phyloP scores from a whole-genome alignment of 805 yeast genomes.

The Wickerhamomyces subpelliculosus region DNA sequence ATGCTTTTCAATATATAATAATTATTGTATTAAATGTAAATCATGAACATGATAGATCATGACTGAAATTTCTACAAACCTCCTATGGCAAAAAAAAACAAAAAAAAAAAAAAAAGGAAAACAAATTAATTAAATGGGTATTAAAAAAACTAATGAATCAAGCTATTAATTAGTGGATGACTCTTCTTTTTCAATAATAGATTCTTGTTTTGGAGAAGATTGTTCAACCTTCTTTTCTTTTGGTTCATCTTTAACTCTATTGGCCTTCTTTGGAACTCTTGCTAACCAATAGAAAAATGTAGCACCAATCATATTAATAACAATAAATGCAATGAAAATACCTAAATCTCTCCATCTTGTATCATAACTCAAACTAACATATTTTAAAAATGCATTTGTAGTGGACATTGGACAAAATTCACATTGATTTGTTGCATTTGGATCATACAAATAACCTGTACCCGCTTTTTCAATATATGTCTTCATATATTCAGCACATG shows the following conservation, averaged over 20 bases:
- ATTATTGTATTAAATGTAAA: no score
- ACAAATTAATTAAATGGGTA: no score
- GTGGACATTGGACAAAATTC: slow-evolving; percentile 43
- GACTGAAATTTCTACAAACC: no score
- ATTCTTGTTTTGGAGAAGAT: neutral
- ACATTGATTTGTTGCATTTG: slow-evolving; percentile 41
- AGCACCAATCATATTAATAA: slow-evolving; percentile 35
- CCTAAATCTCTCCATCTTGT: slow-evolving; percentile 55
- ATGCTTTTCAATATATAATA: no score
- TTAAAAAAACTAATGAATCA: neutral
- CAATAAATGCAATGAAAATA: slow-evolving; percentile 42
- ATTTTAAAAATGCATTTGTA: slow-evolving; percentile 48
- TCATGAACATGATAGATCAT: no score
- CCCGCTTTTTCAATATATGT: slow-evolving; percentile 26
- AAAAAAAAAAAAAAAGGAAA: neutral
- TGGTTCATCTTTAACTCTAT: neutral
- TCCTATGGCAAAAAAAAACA: no score
- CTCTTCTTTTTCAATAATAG: neutral
- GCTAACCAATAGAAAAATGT: slow-evolving; percentile 35
- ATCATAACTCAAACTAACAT: slow-evolving; percentile 22
- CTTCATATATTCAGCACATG: slow-evolving; percentile 51
- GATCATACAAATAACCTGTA: slow-evolving; percentile 17
- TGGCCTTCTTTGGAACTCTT: slow-evolving; percentile 4
- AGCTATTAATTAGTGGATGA: neutral
- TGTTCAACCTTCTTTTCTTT: neutral